Evolutionary conservation across 1,139 yeast genomes (phyloP), one percentile per base, ranked within the genome.

Genomic region (Hanseniaspora uvarum): DNA sequence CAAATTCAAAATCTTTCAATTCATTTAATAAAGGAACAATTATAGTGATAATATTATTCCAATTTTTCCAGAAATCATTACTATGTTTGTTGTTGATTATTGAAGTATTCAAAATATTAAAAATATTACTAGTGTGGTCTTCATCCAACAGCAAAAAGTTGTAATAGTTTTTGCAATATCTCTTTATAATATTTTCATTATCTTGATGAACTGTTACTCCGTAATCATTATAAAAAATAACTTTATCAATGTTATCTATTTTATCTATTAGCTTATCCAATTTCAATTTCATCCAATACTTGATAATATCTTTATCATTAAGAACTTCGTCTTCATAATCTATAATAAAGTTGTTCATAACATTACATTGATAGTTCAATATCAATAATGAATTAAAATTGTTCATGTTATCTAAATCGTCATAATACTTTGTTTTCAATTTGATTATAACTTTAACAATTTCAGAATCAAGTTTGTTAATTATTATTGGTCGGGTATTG

Each of bases 21-120:
- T 43, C 39, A 37, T 50, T 43, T 7, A 50, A 7, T 21, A 50
- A 30, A 2, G 53, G 53, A 26, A 50, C 19, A 4, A 50, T 30
- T 1, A 36, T 21, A 6, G 46, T 40, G 18, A 43, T 36, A 24
- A 40, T 26, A 30, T 37, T 44, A 33, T 44, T 50, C 53, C 53
- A 50, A 37, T 37, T 43, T 16, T 50, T 50, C 53, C 53, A 50
- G 24, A 50, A 50, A 18, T 50, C 46, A 44, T 50, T 50, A 36
- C 53, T 50, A 7, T 36, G 34, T 43, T 41, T 50, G 14, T 39
- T 50, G 23, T 50, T 50, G n/a, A 40, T 30, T 8, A 34, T 50
- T 1, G 46, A 33, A 4, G 30, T 49, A n/a, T 41, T 38, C n/a
- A 49, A 41, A 8, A 33, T 41, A n/a, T 33, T n/a, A 12, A 49